Base-by-base conservation (phyloP, 768 basidiomycete genomes). In the Myochromella boudieri region DNA sequence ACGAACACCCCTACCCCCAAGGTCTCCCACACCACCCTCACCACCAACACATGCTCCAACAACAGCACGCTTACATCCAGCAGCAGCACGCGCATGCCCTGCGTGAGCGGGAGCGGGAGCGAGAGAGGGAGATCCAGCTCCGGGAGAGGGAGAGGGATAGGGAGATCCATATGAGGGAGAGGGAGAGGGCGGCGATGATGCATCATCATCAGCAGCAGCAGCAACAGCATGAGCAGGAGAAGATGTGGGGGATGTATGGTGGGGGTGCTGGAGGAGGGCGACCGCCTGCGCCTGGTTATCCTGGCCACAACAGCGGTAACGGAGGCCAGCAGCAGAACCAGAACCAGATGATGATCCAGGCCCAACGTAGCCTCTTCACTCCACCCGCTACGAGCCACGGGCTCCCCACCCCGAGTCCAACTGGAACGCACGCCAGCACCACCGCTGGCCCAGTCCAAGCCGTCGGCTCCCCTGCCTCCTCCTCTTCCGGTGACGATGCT, bases 321-420 rank as follows among this genome's bases (percentile, higher is more conserved):
- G 33, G 24, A 37, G 51, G 53, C 5, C 54, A 54, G 12, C 52
- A 49, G 51, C 36, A 56, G 38, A 44, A 44, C 44, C 25, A 52
- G 17, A 28, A 34, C 5, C 33, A 14, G 29, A 54, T 54, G 51
- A 56, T 59, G 50, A 40, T 57, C 11, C 65, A 62, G n/a, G 54
- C 66, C 0, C 71, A 70, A 28, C 62, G 67, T 2, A 51, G 56
- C 37, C 61, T 74, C 42, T 68, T 74, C 54, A 74, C 75, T 3
- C 71, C 76, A 28, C 70, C 77, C 17, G 64, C 69, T 6, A 59
- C 62, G 9, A 61, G 71, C 17, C 75, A 75, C 50, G 64, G 65
- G 31, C 60, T 66, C 46, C 62, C 65, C 1, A 51, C 60, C 21
- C 59, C 59, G 8, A 51, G 46, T 9, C 57, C 54, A 3, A 51